These are phyloP conservation scores for Hypoxylon subgilvum DNA, from an alignment of 495 filamentous ascomycete species.

Conservation along the genomic window DNA sequence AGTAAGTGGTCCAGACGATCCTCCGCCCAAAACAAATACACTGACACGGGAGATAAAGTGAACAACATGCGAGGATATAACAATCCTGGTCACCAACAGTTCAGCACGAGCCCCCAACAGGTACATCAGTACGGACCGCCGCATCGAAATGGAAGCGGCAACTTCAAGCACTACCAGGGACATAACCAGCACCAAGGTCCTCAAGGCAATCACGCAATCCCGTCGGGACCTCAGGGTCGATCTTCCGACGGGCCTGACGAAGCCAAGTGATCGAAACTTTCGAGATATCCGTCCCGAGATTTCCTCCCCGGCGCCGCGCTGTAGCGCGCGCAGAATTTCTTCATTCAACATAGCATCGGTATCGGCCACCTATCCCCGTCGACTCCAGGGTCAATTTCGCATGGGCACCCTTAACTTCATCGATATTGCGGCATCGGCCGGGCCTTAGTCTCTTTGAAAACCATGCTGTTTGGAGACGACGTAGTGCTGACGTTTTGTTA, in stretches of 20 bases:
- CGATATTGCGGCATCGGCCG: slow-evolving; percentile 12
- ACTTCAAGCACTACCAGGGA: slow-evolving; percentile 52
- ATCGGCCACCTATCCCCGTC: slow-evolving; percentile 14
- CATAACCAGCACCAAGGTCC: slow-evolving; percentile 58
- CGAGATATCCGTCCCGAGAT: slow-evolving; percentile 28
- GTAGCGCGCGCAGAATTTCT: slow-evolving; percentile 37
- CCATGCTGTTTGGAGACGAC: slow-evolving; percentile 16
- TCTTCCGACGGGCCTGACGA: slow-evolving; percentile 44
- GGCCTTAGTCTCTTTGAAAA: slow-evolving; percentile 18
- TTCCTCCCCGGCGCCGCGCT: slow-evolving; percentile 42
- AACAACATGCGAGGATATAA: slow-evolving; percentile 65
- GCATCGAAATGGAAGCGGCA: slow-evolving; percentile 63
- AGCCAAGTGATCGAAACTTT: slow-evolving; percentile 39
- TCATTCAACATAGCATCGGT: slow-evolving; percentile 36
- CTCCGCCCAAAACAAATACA: slow-evolving; percentile 33
- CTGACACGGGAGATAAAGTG: slow-evolving; percentile 50
- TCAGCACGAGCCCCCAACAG: slow-evolving; percentile 67
- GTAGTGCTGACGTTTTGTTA: slow-evolving; percentile 23
- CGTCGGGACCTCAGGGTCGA: slow-evolving; percentile 40
- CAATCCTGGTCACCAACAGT: slow-evolving; percentile 66
- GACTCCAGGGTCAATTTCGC: slow-evolving; percentile 23
- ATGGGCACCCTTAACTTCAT: slow-evolving; percentile 27
- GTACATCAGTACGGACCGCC: slow-evolving; percentile 67
- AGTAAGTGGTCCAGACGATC: slow-evolving; percentile 62
- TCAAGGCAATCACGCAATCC: slow-evolving; percentile 31